Base-by-base conservation (phyloP, 208 protist genomes). In the Acanthamoeba quina region DNA sequence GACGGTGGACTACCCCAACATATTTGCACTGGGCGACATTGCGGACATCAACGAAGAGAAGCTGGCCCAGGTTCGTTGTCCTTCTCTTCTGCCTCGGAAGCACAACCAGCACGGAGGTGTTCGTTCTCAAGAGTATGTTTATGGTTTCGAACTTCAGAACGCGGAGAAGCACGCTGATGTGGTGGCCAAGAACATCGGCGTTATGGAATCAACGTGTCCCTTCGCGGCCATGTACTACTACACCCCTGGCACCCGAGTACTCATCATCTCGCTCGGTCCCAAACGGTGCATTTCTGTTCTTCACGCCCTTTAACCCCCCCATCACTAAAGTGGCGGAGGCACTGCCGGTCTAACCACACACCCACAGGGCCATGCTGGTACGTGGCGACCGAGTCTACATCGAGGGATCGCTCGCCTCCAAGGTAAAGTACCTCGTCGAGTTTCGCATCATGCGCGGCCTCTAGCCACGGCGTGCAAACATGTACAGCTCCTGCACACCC, bases 121-220 rank as follows among this genome's bases (percentile, higher is more conserved):
- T 58, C 54, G 19, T 58, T 76, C 15, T 47, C 49, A 54, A 54
- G 11, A 76, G 5, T 19, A 9, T 78, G 17, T 24, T 58, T 0
- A 7, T 15, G 49, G 49, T 21, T 26, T 21, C 17, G 6, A 86
- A 13, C 24, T n/a, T 6, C n/a, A 89, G 80, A 89, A 89, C 49
- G 80, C 80, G 24, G 80, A 89, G 80, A 89, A 89, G 56, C 80
- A 89, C 31, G 80, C 80, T 41, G 80, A 89, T 31, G 80, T 89
- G 54, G 80, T 89, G 49, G 80, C 80, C 54, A 66, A 58, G 54
- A 89, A 89, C 21, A 89, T 89, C n/a, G n/a, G 41, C 1, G 80
- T 52, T 2, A 41, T 89, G 80, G 80, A 89, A n/a, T 19, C 31
- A 64, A 31, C 29, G 10, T 47, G 41, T 2, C 56, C 44, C 29